These are phyloP conservation scores for Dryas alaskensis DNA, from an alignment of 306 rosid species.

Conservation along the genomic window DNA sequence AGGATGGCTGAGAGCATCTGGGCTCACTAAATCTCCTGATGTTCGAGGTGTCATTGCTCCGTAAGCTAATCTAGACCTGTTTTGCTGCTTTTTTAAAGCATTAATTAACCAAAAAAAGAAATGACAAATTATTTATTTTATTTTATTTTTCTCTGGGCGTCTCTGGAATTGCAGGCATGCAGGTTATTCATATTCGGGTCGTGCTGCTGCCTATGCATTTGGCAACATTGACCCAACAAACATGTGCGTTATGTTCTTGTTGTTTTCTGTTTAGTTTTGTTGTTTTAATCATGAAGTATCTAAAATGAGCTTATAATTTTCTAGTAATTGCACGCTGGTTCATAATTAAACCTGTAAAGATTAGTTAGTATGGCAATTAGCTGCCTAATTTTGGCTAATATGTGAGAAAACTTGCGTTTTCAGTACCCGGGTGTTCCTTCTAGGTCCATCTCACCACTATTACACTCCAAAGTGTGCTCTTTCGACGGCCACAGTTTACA, in stretches of 20 bases:
- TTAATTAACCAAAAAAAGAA: not conserved
- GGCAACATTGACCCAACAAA: conserved; percentile 90
- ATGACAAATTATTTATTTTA: conserved; percentile 7
- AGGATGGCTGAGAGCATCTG: conserved; percentile 67
- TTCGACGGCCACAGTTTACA: conserved; percentile 78
- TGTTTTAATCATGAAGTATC: not conserved
- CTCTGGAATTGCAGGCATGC: conserved; percentile 72
- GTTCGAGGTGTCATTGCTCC: conserved; percentile 93
- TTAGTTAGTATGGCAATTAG: not conserved
- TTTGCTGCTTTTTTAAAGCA: not conserved
- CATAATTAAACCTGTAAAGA: not conserved
- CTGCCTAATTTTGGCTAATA: conserved; percentile 18
- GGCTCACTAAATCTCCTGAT: conserved; percentile 62
- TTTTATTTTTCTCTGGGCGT: conserved; percentile 6
- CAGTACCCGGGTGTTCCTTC: conserved; percentile 89
- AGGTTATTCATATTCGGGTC: conserved; percentile 94
- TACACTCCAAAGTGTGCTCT: conserved; percentile 92
- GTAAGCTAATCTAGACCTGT: conserved; percentile 42
- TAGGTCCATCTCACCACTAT: conserved; percentile 96
- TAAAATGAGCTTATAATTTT: not conserved
- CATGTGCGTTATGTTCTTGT: conserved; percentile 52
- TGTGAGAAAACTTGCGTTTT: conserved; percentile 23
- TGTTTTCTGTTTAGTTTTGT: not conserved
- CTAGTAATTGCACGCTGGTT: not conserved
- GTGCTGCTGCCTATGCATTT: conserved; percentile 96